phyloP scores from a whole-genome alignment of 352 stramenopile species.

The Globisporangium okanoganense region DNA sequence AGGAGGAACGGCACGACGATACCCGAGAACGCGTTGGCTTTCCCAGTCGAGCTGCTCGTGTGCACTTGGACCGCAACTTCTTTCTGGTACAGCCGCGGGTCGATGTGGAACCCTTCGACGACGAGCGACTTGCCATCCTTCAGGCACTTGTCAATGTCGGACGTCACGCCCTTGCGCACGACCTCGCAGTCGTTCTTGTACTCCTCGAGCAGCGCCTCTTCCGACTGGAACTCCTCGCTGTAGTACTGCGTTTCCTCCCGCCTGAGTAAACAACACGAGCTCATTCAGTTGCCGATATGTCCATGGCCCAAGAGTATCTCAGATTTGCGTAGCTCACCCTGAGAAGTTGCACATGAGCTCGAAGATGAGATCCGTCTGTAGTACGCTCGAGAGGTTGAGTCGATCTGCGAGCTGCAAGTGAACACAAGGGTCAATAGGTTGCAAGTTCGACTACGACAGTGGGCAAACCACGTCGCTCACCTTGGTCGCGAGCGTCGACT shows the following conservation, averaged over 20 bases:
- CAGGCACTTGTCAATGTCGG: constrained; percentile 86
- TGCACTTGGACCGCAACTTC: constrained; percentile 38
- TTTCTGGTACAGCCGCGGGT: constrained; percentile 82
- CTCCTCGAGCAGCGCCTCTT: constrained; percentile 51
- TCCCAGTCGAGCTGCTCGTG: constrained; percentile 16
- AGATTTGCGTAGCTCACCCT: constrained; percentile 30
- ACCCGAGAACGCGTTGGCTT: constrained; percentile 36
- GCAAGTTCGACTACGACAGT: background rate
- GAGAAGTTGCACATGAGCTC: constrained; percentile 91
- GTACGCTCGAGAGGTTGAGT: constrained; percentile 82
- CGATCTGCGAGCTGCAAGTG: constrained; percentile 64
- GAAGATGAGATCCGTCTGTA: constrained; percentile 87
- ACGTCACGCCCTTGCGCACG: constrained; percentile 77
- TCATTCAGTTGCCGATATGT: background rate
- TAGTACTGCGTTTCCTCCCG: constrained; percentile 68
- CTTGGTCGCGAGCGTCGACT: constrained; percentile 87
- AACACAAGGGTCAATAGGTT: background rate
- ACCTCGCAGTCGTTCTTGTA: constrained; percentile 80
- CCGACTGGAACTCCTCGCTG: constrained; percentile 53
- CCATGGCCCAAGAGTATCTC: background rate
- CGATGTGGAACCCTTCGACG: constrained; percentile 85
- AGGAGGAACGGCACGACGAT: constrained; percentile 83
- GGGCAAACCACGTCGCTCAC: constrained; percentile 18
- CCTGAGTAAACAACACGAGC: constrained; percentile 2
- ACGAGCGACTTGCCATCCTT: constrained; percentile 89